phyloP scores from a whole-genome alignment of 805 yeast species.

The Starmerella asiatica region DNA sequence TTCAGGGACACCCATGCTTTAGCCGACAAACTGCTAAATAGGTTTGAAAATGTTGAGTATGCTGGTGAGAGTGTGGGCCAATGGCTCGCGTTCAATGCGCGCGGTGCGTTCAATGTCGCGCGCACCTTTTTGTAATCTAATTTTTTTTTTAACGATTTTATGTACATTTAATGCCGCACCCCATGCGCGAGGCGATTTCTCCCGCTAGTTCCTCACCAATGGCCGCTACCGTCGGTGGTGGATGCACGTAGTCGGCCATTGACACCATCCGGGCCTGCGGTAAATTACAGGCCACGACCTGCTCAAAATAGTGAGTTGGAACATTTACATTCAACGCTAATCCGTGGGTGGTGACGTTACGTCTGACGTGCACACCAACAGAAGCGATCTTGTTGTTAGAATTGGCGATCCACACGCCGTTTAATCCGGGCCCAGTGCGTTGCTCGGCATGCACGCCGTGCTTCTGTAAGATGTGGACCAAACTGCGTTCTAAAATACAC shows the following conservation, averaged over 20 bases:
- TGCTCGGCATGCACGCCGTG: constrained; percentile 36
- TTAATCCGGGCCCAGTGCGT: constrained; percentile 41
- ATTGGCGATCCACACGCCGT: constrained; percentile 73
- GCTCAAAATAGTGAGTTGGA: constrained; percentile 56
- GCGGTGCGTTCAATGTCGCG: constrained; percentile 50
- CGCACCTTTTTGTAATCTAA: constrained; percentile 2
- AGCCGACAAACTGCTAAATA: constrained; percentile 45
- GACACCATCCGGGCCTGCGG: constrained; percentile 47
- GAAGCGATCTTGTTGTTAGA: constrained; percentile 59
- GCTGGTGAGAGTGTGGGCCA: constrained; percentile 56
- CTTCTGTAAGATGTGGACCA: constrained; percentile 35
- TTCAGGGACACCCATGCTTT: constrained; percentile 48
- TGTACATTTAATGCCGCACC: neutral
- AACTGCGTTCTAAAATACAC: constrained; percentile 44
- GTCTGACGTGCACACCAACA: constrained; percentile 73
- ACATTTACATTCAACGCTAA: constrained; percentile 67
- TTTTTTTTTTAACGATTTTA: neutral
- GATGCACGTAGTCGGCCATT: constrained; percentile 13
- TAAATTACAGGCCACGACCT: constrained; percentile 75
- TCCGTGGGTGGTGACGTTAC: constrained; percentile 83
- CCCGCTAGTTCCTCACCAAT: constrained; percentile 35
- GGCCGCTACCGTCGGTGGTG: constrained; percentile 24
- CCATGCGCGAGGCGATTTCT: constrained; percentile 11
- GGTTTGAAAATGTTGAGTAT: constrained; percentile 42
- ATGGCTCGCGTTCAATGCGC: constrained; percentile 59